Base-by-base conservation (phyloP, 78 protist genomes). In the slime mould (Dictyostelium discoideum) region DNA sequence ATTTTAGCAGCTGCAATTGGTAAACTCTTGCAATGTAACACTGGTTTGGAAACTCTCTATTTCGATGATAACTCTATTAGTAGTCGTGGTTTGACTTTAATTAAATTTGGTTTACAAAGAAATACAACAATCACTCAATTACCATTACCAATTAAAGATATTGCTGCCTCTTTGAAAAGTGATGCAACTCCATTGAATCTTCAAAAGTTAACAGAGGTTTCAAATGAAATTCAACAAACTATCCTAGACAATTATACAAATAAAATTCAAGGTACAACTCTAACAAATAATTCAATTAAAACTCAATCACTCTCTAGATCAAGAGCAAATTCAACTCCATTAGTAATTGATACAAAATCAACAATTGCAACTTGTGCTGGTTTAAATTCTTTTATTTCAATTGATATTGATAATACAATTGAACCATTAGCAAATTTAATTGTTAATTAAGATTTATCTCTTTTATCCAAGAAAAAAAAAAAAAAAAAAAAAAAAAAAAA, bases 61-160 rank as follows among this genome's bases (percentile, higher is more conserved):
- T 80, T 67, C 18, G 97, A 96, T 44, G 97, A 89, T 37, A 96
- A 96, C 79, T 54, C 46, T 3, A 86, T 85, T 4, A 85, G 83
- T 40, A 37, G 20, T 18, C 80, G 73, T 39, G 97, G 97, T 37
- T 54, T 96, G 7, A 29, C 4, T 6, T 83, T 90, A 42, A 74
- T 96, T 29, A 78, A 87, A 65, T 48, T 96, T 29, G 97, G 97
- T 20, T 76, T 96, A 18, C 22, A 65, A 9, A 65, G 97, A 39
- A 96, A 96, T 48, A n/a, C 11, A 0, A 60, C 92, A 3, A 24
- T 96, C 46, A n/a, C 60, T 0, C 54, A 65, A 42, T 85, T 89
- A 92, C 94, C 94, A 2, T 20, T 96, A 50, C 97, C 97, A 44
- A 84, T 96, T 16, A 40, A 74, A 54, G 97, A 96, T 76, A 90